Evolutionary conservation across 2,329 filamentous ascomycete genomes (phyloP), one percentile per base, ranked within the genome.

Genomic region (Aspergillus sp.): DNA sequence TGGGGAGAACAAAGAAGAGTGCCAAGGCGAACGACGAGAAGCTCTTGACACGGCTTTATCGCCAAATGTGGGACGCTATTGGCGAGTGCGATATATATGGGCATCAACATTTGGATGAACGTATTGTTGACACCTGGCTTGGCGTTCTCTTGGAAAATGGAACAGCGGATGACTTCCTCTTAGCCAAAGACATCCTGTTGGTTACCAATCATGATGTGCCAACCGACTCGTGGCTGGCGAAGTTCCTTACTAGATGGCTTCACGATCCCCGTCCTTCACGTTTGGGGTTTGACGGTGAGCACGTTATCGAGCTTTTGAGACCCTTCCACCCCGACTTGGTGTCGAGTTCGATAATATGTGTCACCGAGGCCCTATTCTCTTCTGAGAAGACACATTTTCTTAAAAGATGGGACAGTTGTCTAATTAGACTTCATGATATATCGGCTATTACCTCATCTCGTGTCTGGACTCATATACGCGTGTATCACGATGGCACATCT

Each of bases 51-150:
- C 50, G 62, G 12, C 67, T 67, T 41, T 71, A 72, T 41, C 59
- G 66, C 31, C 56, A 62, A 3, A 68, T 78, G 59, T 78, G 75
- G 74, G 63, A 68, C 57, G 73, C 73, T 5, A 68, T 78, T 56
- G 67, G 69, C 33, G 61, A 61, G 14, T 77, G 73, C 52, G 67
- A 67, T 49, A 68, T 77, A 19, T 67, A 75, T 31, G 63, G 61
- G 14, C 66, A 73, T 33, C 62, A 58, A 23, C 71, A 77, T 51
- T 58, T 78, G 53, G 66, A 69, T 19, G 56, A 59, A n/a, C 54
- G 63, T 3, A 60, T 70, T 31, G 56, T 74, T 21, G 63, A 70
- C 25, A 50, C 56, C 9, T 77, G 74, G 74, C 62, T 76, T 35
- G 58, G 62, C 8, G 58, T 69, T 31, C 61, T 77, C 23, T 35